Evolutionary conservation across 2,329 filamentous ascomycete genomes (phyloP).

Genomic region (Gnomoniopsis smithogilvyi): DNA sequence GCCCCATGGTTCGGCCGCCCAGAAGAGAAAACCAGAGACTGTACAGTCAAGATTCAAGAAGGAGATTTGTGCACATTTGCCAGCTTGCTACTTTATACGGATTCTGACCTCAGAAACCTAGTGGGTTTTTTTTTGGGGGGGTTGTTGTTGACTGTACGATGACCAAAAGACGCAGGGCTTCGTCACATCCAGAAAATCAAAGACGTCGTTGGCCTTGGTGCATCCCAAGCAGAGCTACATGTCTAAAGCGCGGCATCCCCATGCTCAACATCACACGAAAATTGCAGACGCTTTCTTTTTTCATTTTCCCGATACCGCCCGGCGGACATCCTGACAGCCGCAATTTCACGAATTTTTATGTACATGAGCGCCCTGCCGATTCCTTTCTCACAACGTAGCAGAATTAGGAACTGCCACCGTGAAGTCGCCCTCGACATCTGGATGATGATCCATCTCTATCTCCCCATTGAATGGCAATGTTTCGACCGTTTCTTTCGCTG

Average conservation of each 20-base stretch:
- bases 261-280: not conserved
- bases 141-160: too few species aligned
- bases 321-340: not conserved
- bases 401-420: not conserved
- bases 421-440: not conserved
- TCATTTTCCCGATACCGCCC: not conserved
- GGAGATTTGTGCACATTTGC: too few species aligned
- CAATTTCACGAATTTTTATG: constrained; percentile 1
- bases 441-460: not conserved
- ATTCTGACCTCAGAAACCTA: too few species aligned
- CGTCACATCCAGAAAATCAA: too few species aligned
- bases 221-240: too few species aligned
- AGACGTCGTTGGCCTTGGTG: too few species aligned
- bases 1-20: not conserved
- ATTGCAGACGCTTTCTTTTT: constrained; percentile 1
- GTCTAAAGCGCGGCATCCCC: not conserved
- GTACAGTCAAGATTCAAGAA: not conserved
- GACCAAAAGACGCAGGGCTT: too few species aligned
- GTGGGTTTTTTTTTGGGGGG: too few species aligned
- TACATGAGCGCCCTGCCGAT: not conserved
- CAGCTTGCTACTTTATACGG: too few species aligned
- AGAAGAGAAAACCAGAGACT: too few species aligned
- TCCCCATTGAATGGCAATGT: not conserved
- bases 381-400: not conserved
- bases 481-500: not conserved